Conservation (phyloP, 1,284 basidiomycete species). For the Boletus austroedulis region DNA sequence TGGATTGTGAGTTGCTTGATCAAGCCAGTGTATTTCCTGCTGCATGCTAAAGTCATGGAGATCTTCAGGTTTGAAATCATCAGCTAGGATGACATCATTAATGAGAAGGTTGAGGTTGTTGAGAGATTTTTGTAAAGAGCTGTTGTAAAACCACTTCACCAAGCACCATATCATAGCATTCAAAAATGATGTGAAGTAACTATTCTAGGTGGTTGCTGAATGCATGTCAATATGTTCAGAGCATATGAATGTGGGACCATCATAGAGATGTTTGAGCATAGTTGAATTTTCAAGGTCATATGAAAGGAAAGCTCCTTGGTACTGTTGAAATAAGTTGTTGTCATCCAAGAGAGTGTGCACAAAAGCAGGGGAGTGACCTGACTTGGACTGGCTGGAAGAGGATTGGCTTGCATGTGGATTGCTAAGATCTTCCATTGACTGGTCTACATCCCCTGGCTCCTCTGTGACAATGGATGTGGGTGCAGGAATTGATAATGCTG, state of each 20-base stretch:
- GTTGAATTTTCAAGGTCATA: not conserved
- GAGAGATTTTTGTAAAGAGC: not conserved
- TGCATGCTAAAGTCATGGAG: not conserved
- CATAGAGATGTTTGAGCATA: not conserved
- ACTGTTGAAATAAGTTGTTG: too few species aligned
- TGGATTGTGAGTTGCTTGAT: too few species aligned
- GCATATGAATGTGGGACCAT: not conserved
- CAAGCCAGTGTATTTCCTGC: not conserved
- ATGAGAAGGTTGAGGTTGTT: not conserved
- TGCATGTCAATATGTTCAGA: not conserved
- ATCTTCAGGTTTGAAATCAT: not conserved
- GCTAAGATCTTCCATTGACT: too few species aligned
- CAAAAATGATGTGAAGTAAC: not conserved
- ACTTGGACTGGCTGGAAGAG: too few species aligned
- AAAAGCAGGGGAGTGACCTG: too few species aligned
- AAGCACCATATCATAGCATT: not conserved
- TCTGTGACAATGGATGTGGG: too few species aligned
- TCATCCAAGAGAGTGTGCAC: too few species aligned
- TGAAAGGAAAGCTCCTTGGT: too few species aligned
- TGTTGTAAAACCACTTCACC: not conserved
- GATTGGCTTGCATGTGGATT: too few species aligned
- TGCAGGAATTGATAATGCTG: too few species aligned
- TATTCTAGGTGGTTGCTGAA: too few species aligned
- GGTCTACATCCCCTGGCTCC: too few species aligned
- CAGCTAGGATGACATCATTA: not conserved